These are phyloP conservation scores for Trametes polyzona DNA, from an alignment of 1,284 basidiomycete species.

Conservation along the genomic window DNA sequence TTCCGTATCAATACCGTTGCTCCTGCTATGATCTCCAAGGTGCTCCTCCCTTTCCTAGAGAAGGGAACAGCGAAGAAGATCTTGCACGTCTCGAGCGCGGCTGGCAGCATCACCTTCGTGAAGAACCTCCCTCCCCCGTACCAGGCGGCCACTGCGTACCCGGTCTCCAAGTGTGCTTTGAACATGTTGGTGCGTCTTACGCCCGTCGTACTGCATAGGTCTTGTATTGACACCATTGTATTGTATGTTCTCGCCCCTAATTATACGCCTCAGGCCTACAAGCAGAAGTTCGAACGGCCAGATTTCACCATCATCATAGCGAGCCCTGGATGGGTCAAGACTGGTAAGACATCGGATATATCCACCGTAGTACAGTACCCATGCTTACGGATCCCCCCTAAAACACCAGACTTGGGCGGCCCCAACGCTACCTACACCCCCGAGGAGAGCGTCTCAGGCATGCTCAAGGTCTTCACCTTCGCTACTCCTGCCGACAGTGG, in stretches of 20 bases:
- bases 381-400: too few species aligned
- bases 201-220: background rate
- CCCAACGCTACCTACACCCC: slow-evolving; percentile 34
- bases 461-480: slow-evolving; percentile 31
- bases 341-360: background rate
- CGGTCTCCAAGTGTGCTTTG: slow-evolving; percentile 33
- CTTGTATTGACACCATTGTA: too few species aligned
- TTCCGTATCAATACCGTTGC: slow-evolving; percentile 40
- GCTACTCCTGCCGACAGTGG: slow-evolving; percentile 32
- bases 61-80: slow-evolving; percentile 40
- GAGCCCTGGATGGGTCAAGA: background rate
- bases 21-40: slow-evolving; percentile 36
- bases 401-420: slow-evolving; percentile 39
- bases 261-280: slow-evolving; percentile 35
- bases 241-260: too few species aligned
- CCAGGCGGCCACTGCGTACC: slow-evolving; percentile 29
- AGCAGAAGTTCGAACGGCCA: slow-evolving; percentile 33
- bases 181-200: slow-evolving; percentile 38
- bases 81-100: slow-evolving; percentile 38
- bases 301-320: slow-evolving; percentile 32
- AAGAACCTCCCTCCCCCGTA: background rate
- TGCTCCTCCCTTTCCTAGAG: slow-evolving; percentile 37
- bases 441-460: slow-evolving; percentile 30
- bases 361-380: background rate
- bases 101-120: slow-evolving; percentile 35